Base-by-base conservation (phyloP, 495 filamentous ascomycete species). In the Aspergillus heteromorphus region DNA sequence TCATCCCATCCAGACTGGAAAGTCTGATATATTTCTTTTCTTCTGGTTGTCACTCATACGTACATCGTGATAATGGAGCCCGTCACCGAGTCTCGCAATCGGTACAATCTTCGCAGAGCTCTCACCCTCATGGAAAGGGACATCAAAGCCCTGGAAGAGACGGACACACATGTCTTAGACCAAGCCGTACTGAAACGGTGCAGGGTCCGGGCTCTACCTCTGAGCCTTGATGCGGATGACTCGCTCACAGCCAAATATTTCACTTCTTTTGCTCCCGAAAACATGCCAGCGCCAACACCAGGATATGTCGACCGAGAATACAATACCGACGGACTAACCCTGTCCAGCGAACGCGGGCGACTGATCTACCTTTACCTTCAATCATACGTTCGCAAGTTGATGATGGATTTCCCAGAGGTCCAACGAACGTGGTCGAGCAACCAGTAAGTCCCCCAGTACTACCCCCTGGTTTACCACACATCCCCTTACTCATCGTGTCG, bases 401-500 rank as follows among this genome's bases (percentile, higher is more conserved):
- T 29, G 38, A 2, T 43, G 8, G 20, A 45, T 2, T 53, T 43
- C n/a, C 50, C 50, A 43, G 50, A 43, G 21, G n/a, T 53, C n/a
- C 25, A 13, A 43, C 50, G n/a, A 29, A 43, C 18, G 40, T 53
- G 50, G 50, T 30, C 38, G 11, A 29, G 38, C 17, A 8, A 43
- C 16, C 23, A 43, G 50, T 53, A 43, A 34, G 38, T 34, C 17
- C 40, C 38, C 38, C 23, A 29, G 36, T 30, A 10, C 50, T 53
- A 43, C 36, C 38, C 1, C 25, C 18, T 9, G 16, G n/a, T 43
- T 53, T n/a, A 8, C 16, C 21, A 8, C 16, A 41, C 10, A 43
- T 31, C 18, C 25, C 20, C 11, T 17, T 43, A 43, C 50, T 53
- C 50, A 53, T 18, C 40, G 14, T 19, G 75, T 75, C 53, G 29